These are phyloP conservation scores for Albatrellus ellisii DNA, from an alignment of 768 basidiomycete genomes.

Conservation along the genomic window DNA sequence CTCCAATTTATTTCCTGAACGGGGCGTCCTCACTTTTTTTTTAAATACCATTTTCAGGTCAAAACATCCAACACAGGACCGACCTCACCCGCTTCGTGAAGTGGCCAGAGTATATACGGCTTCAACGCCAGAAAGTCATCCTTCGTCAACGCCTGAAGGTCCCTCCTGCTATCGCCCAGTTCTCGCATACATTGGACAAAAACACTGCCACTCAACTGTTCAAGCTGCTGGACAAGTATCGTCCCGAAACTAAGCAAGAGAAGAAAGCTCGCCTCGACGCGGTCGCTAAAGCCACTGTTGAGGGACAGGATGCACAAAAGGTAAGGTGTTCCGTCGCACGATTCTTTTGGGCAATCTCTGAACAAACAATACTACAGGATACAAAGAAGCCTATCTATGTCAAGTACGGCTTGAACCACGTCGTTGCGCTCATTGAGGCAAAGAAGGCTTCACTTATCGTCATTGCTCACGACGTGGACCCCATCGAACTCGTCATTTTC, in stretches of 20 bases:
- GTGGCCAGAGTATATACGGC: conserved; percentile 97
- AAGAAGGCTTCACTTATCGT: conserved; percentile 96
- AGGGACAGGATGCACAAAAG: conserved; percentile 60
- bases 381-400: conserved; percentile 91
- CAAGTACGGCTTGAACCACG: conserved; percentile 97
- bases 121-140: conserved; percentile 98
- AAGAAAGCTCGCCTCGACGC: conserved; percentile 89
- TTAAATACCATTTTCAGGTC: conserved; percentile 37
- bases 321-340: no score
- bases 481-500: conserved; percentile 98
- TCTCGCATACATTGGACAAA: conserved; percentile 96
- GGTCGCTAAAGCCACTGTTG: conserved; percentile 64
- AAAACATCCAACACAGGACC: conserved; percentile 80
- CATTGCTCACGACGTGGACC: conserved; percentile 97
- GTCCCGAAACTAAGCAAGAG: conserved; percentile 90
- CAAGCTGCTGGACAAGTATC: conserved; percentile 96
- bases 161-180: conserved; percentile 95
- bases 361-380: no score
- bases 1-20: neutral
- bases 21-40: neutral
- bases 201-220: conserved; percentile 98
- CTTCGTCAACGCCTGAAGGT: conserved; percentile 96
- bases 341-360: no score
- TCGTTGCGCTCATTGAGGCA: conserved; percentile 88
- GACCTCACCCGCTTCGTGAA: conserved; percentile 98